Evolutionary conservation across 768 basidiomycete genomes (phyloP).

Genomic region (Mycena crocata): DNA sequence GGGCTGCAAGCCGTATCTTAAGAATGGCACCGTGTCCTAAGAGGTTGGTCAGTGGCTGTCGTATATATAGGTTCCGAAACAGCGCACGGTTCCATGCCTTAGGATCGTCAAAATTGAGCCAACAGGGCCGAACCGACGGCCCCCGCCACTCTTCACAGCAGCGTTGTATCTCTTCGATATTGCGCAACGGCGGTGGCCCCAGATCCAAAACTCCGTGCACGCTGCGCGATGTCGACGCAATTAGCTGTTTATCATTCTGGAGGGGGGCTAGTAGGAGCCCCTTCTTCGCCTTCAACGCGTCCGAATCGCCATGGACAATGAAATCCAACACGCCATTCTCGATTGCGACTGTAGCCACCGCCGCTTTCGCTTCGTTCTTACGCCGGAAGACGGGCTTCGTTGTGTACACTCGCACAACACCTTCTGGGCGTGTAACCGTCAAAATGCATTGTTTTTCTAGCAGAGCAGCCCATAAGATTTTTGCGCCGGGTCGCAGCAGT

Average conservation of each 20-base stretch:
- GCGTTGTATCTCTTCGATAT: slow-evolving; percentile 62
- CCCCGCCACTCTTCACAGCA: slow-evolving; percentile 68
- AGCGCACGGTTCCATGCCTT: slow-evolving; percentile 58
- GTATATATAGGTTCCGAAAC: neutral
- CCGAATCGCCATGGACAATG: slow-evolving; percentile 58
- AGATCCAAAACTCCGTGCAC: neutral
- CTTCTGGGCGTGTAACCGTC: slow-evolving; percentile 68
- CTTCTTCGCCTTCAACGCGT: slow-evolving; percentile 47
- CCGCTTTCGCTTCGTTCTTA: slow-evolving; percentile 65
- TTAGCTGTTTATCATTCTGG: slow-evolving; percentile 28
- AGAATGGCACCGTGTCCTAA: slow-evolving; percentile 67
- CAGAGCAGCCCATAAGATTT: slow-evolving; percentile 4
- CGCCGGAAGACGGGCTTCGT: slow-evolving; percentile 57
- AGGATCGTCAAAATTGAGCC: slow-evolving; percentile 62
- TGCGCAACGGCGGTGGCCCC: slow-evolving; percentile 7
- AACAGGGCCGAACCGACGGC: slow-evolving; percentile 61
- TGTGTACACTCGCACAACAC: slow-evolving; percentile 62
- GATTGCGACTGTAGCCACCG: slow-evolving; percentile 65
- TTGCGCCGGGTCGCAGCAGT: neutral
- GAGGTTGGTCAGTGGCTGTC: slow-evolving; percentile 1
- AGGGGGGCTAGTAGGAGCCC: slow-evolving; percentile 48
- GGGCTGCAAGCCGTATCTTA: slow-evolving; percentile 62
- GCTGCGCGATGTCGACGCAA: slow-evolving; percentile 16
- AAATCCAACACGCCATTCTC: slow-evolving; percentile 73
- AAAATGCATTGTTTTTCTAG: slow-evolving; percentile 71